Evolutionary conservation across 129 eudicot species (phyloP), one percentile per base, ranked within the genome.

Genomic region (Ambrosia artemisiifolia): DNA sequence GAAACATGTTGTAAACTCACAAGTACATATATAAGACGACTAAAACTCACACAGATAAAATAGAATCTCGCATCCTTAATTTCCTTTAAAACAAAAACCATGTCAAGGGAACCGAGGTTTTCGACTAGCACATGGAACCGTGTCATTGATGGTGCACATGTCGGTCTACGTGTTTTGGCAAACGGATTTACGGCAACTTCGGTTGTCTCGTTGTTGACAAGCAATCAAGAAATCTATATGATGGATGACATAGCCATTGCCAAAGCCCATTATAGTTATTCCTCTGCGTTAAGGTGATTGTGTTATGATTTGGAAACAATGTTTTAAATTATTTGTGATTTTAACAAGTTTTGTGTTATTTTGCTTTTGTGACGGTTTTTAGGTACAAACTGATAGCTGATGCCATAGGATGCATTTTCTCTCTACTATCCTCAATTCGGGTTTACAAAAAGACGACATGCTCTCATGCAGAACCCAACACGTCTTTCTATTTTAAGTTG

Each of bases 311-410:
- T 2, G 10, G 16, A 34, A 11, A 33, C 34, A 48, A 5, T 3
- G 8, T 13, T 57, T 13, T 57, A 7, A 7, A 18, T 67, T 7
- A 13, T 3, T 56, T 47, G 8, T 69, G 11, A 12, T 34, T 61
- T 13, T 67, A 33, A 69, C 30, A 34, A 30, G 61, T 44, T 67
- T 67, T 56, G 3, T 19, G 67, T 54, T 75, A 6, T 38, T 67
- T 13, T 18, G 19, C 59, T 56, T 4, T 33, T 40, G 33, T 30
- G 68, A 47, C 61, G 32, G 4, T 20, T 35, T 20, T 69, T 50
- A 77, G 81, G 71, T 77, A 69, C 71, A 77, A 62, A 69, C 14
- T 77, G 24, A 24, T 77, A 24, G 66, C 51, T 36, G 81, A 77
- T 70, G 70, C 46, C 3, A 33, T 50, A 7, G 9, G 40, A 17